These are phyloP conservation scores for Kwoniella newhampshirensis DNA, from an alignment of 768 basidiomycete species.

Conservation along the genomic window DNA sequence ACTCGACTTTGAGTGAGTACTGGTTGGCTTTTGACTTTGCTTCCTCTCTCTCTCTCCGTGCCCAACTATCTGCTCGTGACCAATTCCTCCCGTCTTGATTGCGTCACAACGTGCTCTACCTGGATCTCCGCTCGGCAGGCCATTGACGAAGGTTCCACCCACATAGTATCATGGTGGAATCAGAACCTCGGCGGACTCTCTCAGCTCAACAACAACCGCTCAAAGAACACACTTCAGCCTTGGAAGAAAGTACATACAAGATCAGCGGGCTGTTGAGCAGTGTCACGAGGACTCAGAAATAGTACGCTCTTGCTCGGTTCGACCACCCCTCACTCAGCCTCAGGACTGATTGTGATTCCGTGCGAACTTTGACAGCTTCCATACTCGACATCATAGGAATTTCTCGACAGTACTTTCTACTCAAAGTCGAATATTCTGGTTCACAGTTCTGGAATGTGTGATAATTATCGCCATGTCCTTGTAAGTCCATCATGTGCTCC, in stretches of 20 bases:
- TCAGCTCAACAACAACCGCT: slow-evolving; percentile 79
- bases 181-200: slow-evolving; percentile 84
- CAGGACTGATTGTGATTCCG: too few species aligned
- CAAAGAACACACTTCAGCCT: slow-evolving; percentile 82
- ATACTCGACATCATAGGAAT: slow-evolving; percentile 90
- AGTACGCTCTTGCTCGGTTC: too few species aligned
- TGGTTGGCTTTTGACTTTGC: too few species aligned
- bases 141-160: slow-evolving; percentile 59
- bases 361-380: slow-evolving; percentile 70
- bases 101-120: too few species aligned
- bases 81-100: too few species aligned
- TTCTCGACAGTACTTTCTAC: slow-evolving; percentile 89
- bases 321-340: too few species aligned
- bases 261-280: slow-evolving; percentile 81
- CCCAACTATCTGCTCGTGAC: too few species aligned
- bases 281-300: slow-evolving; percentile 89
- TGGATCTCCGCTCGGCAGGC: too few species aligned
- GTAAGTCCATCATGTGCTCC: slow-evolving; percentile 58
- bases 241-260: slow-evolving; percentile 95
- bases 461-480: slow-evolving; percentile 78
- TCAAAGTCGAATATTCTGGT: slow-evolving; percentile 91
- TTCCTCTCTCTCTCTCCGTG: neutral
- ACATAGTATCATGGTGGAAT: slow-evolving; percentile 91
- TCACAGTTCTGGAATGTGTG: slow-evolving; percentile 72
- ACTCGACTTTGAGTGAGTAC: slow-evolving; percentile 58